A percentile compares a stretch with the other conserved stretches of the same genome.
phyloP scores from a whole-genome alignment of 768 basidiomycete genomes.

The Trametes maxima region DNA sequence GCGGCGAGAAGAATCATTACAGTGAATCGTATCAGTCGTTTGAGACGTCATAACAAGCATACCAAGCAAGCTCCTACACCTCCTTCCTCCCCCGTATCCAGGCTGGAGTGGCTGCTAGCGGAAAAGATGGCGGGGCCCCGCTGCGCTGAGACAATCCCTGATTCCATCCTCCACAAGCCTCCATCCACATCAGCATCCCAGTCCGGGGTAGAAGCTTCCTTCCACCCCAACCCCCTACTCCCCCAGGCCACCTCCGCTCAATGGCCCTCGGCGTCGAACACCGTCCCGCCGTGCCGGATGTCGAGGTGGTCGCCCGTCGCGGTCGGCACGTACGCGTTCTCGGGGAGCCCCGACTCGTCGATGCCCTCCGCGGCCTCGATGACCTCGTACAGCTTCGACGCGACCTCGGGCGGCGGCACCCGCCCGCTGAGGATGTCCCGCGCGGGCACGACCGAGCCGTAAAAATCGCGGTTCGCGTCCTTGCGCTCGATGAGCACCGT shows the following conservation, averaged over 20 bases:
- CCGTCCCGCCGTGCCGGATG: constrained; percentile 50
- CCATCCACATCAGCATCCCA: not conserved
- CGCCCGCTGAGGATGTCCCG: constrained; percentile 89
- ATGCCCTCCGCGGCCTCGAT: constrained; percentile 95
- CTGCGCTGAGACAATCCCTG: no score
- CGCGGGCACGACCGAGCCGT: constrained; percentile 88
- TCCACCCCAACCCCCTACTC: not conserved
- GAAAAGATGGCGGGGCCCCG: no score
- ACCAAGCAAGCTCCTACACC: not conserved
- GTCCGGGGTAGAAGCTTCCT: not conserved
- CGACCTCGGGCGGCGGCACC: constrained; percentile 97
- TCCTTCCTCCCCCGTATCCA: not conserved
- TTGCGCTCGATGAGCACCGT: constrained; percentile 94
- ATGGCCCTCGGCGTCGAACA: constrained; percentile 76
- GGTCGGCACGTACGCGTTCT: constrained; percentile 77
- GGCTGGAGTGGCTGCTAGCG: no score
- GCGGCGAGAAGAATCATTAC: not conserved
- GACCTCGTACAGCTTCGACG: constrained; percentile 89
- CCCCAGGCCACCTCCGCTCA: constrained; percentile 4
- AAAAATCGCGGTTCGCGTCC: constrained; percentile 95
- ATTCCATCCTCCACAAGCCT: no score
- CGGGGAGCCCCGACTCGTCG: constrained; percentile 82
- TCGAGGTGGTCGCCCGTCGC: constrained; percentile 60
- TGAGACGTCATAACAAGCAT: not conserved
- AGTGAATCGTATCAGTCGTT: constrained; percentile 4